phyloP scores from a whole-genome alignment of 2,329 filamentous ascomycete species.

The Colletotrichum cordylinicola region DNA sequence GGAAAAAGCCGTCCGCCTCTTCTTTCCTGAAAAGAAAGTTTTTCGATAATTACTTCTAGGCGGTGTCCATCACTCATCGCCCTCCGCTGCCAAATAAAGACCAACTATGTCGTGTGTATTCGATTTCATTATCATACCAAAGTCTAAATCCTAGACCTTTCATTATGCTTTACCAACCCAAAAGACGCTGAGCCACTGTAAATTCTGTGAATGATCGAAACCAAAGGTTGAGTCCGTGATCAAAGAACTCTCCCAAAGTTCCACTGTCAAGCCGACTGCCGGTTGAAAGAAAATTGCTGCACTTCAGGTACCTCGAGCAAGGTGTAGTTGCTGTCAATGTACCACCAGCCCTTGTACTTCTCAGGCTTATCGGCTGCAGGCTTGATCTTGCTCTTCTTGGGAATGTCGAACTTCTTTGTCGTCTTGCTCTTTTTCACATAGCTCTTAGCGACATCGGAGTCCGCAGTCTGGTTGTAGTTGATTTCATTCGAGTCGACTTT shows the following conservation, averaged over 20 bases:
- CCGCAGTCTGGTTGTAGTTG: slow-evolving; percentile 46
- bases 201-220: not conserved
- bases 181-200: not conserved
- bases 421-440: slow-evolving; percentile 37
- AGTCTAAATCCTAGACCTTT: not conserved
- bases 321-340: slow-evolving; percentile 37
- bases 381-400: slow-evolving; percentile 31
- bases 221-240: not conserved
- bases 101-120: not conserved
- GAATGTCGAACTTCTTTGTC: slow-evolving; percentile 35
- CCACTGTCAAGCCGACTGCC: not conserved
- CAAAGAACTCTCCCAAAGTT: too few relatives aligned
- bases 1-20: not conserved
- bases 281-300: not conserved
- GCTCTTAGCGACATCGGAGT: slow-evolving; percentile 33
- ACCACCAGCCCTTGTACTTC: slow-evolving; percentile 43
- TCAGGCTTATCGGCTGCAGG: slow-evolving; percentile 34
- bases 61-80: not conserved
- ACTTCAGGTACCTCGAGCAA: slow-evolving; percentile 26
- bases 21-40: not conserved
- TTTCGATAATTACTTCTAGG: not conserved
- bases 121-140: not conserved
- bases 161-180: not conserved
- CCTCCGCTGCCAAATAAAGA: not conserved
- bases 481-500: slow-evolving; percentile 40